These are phyloP conservation scores for Noccaea caerulescens DNA, from an alignment of 345 rosid species.

Conservation along the genomic window DNA sequence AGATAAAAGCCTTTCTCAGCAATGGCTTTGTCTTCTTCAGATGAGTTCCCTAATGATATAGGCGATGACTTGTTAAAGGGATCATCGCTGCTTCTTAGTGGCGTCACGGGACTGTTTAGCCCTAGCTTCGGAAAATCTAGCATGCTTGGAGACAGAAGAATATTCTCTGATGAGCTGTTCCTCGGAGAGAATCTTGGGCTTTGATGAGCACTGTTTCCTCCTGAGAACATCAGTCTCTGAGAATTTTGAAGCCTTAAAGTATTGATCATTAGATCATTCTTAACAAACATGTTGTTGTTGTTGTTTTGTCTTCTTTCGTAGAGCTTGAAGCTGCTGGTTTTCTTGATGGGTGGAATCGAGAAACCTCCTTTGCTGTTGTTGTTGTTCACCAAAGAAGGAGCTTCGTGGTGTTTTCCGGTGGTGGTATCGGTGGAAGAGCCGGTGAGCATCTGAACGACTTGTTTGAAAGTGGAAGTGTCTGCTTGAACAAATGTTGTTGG, in stretches of 20 bases:
- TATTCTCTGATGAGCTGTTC: slow-evolving; percentile 50
- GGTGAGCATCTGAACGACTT: slow-evolving; percentile 94
- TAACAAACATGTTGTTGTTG: slow-evolving; percentile 46
- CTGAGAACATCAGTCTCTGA: slow-evolving; percentile 40
- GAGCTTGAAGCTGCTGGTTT: slow-evolving; percentile 67
- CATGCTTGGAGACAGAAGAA: slow-evolving; percentile 83
- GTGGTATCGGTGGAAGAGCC: slow-evolving; percentile 62
- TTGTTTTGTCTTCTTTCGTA: slow-evolving; percentile 89
- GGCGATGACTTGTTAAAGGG: slow-evolving; percentile 61
- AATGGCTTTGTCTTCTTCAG: slow-evolving; percentile 88
- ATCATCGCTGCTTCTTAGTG: slow-evolving; percentile 53
- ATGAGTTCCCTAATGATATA: slow-evolving; percentile 44
- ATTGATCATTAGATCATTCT: slow-evolving; percentile 88
- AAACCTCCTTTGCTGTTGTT: slow-evolving; percentile 38
- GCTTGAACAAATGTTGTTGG: slow-evolving; percentile 99
- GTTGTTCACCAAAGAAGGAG: slow-evolving; percentile 38
- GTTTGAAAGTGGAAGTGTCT: slow-evolving; percentile 85
- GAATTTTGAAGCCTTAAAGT: slow-evolving; percentile 55
- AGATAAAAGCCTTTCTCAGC: slow-evolving; percentile 89
- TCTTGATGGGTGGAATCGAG: slow-evolving; percentile 72
- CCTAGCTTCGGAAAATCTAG: slow-evolving; percentile 89
- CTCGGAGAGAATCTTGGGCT: slow-evolving; percentile 64
- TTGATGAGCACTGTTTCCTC: slow-evolving; percentile 29
- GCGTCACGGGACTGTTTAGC: slow-evolving; percentile 88
- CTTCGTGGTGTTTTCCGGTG: slow-evolving; percentile 69